Percentiles rank a stretch among this genome's conserved stretches.
These are phyloP conservation scores for Desmodesmus armatus DNA, from an alignment of 139 green algal genomes.

Conservation along the genomic window DNA sequence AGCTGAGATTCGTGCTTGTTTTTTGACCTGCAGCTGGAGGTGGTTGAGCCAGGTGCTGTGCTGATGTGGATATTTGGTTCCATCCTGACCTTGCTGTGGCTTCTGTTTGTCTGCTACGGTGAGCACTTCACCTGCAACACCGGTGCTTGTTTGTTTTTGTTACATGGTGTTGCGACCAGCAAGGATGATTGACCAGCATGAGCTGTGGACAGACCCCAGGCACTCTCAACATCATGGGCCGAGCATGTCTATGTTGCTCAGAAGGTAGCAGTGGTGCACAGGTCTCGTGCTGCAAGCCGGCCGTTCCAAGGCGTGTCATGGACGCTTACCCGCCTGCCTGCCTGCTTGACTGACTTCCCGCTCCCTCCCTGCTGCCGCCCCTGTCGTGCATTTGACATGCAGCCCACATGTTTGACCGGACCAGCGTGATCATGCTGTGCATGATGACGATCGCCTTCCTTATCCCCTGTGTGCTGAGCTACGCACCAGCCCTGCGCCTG, in stretches of 20 bases:
- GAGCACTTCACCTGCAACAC: too few species aligned
- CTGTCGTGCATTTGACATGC: not conserved
- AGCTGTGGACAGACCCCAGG: too few species aligned
- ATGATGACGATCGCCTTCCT: conserved; percentile 67
- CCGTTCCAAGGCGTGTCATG: not conserved
- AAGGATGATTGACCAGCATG: too few species aligned
- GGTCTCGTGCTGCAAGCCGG: not conserved
- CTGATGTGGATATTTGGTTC: conserved; percentile 67
- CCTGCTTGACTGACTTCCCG: too few species aligned
- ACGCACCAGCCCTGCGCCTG: conserved; percentile 39
- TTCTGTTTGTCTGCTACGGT: conserved; percentile 60
- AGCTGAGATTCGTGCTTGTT: not conserved
- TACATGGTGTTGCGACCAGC: too few species aligned
- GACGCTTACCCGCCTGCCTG: not conserved
- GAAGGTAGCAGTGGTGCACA: too few species aligned
- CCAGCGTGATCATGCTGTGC: conserved; percentile 58
- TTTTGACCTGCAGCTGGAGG: conserved; percentile 49
- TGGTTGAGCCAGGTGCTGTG: conserved; percentile 59
- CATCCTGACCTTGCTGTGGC: conserved; percentile 58
- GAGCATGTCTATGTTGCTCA: too few species aligned
- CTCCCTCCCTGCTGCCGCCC: conserved; percentile 10
- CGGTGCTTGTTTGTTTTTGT: too few species aligned
- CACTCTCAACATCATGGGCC: too few species aligned
- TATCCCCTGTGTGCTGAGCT: conserved; percentile 58
- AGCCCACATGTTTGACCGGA: conserved; percentile 64